Percentiles rank a stretch among this genome's conserved stretches.
phyloP scores from a whole-genome alignment of 495 filamentous ascomycete species.

The Daldinia loculata region DNA sequence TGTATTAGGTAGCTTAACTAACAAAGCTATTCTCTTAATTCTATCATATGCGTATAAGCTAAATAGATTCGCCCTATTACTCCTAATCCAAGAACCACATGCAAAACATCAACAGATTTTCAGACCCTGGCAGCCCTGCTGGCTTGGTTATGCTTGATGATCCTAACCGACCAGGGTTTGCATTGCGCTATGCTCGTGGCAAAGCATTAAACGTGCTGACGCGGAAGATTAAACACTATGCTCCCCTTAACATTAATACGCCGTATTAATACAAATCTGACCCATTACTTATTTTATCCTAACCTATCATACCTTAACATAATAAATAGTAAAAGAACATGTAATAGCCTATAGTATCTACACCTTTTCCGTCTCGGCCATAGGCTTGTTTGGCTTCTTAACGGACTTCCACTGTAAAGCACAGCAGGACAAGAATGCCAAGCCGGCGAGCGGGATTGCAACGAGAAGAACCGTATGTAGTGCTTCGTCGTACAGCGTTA shows the following conservation, averaged over 20 bases:
- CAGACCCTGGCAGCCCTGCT: not conserved
- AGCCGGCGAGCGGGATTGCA: constrained; percentile 47
- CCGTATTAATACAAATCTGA: constrained; percentile 1
- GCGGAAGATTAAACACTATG: not conserved
- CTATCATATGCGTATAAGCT: not conserved
- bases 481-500: constrained; percentile 46
- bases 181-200: not conserved
- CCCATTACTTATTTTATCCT: constrained; percentile 1
- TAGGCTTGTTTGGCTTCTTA: constrained; percentile 42
- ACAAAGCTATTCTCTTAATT: not conserved
- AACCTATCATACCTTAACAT: not conserved
- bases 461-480: constrained; percentile 45
- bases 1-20: not conserved
- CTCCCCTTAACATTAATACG: not conserved
- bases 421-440: constrained; percentile 51
- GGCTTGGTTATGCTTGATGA: constrained; percentile 1
- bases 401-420: constrained; percentile 63
- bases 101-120: not conserved
- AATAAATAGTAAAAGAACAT: constrained; percentile 7
- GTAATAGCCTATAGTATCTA: constrained; percentile 2
- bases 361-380: constrained; percentile 18
- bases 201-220: constrained; percentile 1
- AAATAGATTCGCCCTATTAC: not conserved
- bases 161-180: not conserved
- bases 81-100: not conserved